These are phyloP conservation scores for Lachnellula suecica DNA, from an alignment of 2,329 filamentous ascomycete species.

Conservation along the genomic window DNA sequence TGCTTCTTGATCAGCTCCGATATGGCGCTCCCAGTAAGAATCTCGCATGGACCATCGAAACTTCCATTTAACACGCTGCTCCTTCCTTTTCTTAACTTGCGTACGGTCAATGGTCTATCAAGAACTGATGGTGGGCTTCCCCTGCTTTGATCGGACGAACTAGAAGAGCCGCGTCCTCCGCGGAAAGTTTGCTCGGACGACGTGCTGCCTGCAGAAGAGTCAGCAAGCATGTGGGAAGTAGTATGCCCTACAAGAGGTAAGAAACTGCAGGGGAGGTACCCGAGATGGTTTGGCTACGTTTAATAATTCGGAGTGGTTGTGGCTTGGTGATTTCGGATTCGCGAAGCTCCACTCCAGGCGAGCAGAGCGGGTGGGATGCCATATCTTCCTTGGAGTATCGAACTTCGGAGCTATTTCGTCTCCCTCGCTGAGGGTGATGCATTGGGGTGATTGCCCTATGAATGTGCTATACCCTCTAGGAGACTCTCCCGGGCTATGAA, in stretches of 20 bases:
- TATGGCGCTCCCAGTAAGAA: background rate
- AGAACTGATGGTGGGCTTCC: conserved; percentile 27
- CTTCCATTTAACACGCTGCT: conserved; percentile 19
- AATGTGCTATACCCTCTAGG: conserved; percentile 25
- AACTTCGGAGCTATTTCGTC: conserved; percentile 3
- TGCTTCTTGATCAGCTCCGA: conserved; percentile 10
- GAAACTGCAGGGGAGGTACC: no score
- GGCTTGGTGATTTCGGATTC: conserved; percentile 36
- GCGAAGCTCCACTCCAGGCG: conserved; percentile 35
- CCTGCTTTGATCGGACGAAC: conserved; percentile 23
- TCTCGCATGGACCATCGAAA: conserved; percentile 12
- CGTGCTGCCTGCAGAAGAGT: conserved; percentile 9
- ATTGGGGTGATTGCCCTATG: conserved; percentile 17
- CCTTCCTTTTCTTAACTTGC: conserved; percentile 24
- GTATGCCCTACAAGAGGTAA: no score
- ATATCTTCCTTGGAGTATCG: conserved; percentile 29
- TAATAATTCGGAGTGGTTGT: conserved; percentile 51
- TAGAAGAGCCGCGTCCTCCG: conserved; percentile 22
- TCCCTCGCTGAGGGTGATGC: conserved; percentile 6
- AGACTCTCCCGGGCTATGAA: conserved; percentile 22
- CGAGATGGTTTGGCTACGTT: conserved; percentile 36
- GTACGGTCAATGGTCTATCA: conserved; percentile 31
- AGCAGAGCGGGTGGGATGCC: conserved; percentile 33
- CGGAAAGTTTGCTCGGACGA: conserved; percentile 20
- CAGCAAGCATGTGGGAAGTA: background rate